Percentiles rank a stretch among this genome's conserved stretches.
These are phyloP conservation scores for Penicillium sp. DNA, from an alignment of 2,329 filamentous ascomycete genomes.

Conservation along the genomic window DNA sequence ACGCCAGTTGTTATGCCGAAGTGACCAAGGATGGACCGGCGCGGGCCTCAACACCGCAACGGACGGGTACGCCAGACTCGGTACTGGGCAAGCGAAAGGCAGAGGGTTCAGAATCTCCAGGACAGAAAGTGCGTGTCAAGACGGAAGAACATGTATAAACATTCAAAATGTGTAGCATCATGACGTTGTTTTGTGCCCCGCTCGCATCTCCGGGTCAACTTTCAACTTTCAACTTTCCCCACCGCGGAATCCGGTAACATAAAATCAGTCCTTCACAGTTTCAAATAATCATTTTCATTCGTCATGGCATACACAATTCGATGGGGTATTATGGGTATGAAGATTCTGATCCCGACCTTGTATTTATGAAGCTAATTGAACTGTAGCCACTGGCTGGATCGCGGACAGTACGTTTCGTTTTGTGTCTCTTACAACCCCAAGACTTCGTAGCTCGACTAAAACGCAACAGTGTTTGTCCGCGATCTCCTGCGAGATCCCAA, in stretches of 20 bases:
- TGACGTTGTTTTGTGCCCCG: constrained; percentile 25
- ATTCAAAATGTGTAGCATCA: constrained; percentile 11
- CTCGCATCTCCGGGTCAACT: constrained; percentile 22
- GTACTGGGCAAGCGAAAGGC: constrained; percentile 71
- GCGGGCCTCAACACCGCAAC: constrained; percentile 35
- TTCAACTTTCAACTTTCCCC: neutral
- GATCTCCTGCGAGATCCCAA: constrained; percentile 73
- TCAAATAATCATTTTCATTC: neutral
- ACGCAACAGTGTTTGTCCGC: constrained; percentile 57
- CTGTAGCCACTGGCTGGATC: constrained; percentile 43
- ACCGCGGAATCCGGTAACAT: neutral
- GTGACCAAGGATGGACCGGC: constrained; percentile 61
- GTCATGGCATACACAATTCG: constrained; percentile 37
- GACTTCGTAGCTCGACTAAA: neutral
- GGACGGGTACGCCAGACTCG: constrained; percentile 56
- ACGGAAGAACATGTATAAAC: constrained; percentile 27
- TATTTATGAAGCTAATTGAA: constrained; percentile 14
- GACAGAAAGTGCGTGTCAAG: constrained; percentile 39
- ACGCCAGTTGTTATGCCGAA: constrained; percentile 84
- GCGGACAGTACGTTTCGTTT: constrained; percentile 38
- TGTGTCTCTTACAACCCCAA: constrained; percentile 8
- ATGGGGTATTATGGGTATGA: constrained; percentile 45
- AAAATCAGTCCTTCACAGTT: neutral
- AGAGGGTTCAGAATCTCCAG: constrained; percentile 46
- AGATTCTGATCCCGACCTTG: neutral